These are phyloP conservation scores for Fusarium bactridioides DNA, from an alignment of 2,329 filamentous ascomycete genomes.

Conservation along the genomic window DNA sequence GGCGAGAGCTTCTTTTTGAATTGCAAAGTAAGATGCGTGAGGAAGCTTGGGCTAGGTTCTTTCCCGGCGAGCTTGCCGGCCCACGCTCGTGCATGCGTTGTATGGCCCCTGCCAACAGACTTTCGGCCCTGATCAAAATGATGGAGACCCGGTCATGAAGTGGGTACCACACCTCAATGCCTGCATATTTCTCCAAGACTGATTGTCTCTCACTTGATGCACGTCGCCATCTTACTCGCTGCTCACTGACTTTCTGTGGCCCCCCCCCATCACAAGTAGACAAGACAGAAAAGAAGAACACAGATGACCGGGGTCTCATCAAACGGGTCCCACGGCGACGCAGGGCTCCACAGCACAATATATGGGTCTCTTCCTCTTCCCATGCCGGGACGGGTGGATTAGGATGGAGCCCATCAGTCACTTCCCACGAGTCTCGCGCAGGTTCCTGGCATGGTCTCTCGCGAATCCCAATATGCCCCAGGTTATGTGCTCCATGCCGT, in stretches of 20 bases:
- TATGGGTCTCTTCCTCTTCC: conserved; percentile 13
- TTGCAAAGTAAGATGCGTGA: conserved; percentile 37
- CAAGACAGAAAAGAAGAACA: conserved; percentile 24
- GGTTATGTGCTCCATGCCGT: conserved; percentile 30
- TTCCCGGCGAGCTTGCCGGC: conserved; percentile 41
- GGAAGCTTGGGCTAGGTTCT: conserved; percentile 27
- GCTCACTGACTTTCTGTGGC: conserved; percentile 18
- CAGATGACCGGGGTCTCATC: conserved; percentile 30
- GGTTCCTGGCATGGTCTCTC: conserved; percentile 32
- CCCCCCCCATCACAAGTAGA: conserved; percentile 18
- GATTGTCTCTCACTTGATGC: conserved; percentile 26
- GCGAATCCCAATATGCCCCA: conserved; percentile 37
- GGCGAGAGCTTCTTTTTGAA: conserved; percentile 53
- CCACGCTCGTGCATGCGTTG: conserved; percentile 14
- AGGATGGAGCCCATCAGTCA: conserved; percentile 28
- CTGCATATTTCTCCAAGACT: conserved; percentile 30
- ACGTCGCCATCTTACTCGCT: conserved; percentile 19
- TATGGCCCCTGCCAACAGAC: conserved; percentile 39
- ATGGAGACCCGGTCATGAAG: conserved; percentile 33
- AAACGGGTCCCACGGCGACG: conserved; percentile 35
- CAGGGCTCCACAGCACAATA: conserved; percentile 25
- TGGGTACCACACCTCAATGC: conserved; percentile 25
- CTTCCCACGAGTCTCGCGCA: conserved; percentile 32
- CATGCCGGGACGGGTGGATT: conserved; percentile 35
- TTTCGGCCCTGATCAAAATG: conserved; percentile 39